A percentile compares a stretch with the other conserved stretches of the same genome.
phyloP scores from a whole-genome alignment of 805 yeast species.

The Hanseniaspora occidentalis region DNA sequence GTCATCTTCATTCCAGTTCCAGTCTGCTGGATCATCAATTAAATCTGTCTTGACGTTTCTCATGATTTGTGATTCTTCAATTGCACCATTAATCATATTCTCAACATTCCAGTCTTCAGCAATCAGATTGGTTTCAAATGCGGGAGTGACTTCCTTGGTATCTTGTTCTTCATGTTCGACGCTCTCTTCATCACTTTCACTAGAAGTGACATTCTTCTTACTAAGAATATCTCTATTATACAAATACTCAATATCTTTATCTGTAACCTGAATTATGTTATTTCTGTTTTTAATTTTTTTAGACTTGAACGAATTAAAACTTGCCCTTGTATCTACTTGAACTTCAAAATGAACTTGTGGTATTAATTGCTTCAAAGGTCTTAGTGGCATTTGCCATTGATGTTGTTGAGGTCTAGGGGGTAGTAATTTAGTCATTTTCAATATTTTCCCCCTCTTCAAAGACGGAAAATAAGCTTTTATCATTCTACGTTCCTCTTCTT shows the following conservation, averaged over 20 bases:
- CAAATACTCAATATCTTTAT: slow-evolving; percentile 14
- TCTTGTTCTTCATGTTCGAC: slow-evolving; percentile 2
- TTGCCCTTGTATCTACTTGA: slow-evolving; percentile 3
- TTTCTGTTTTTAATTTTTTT: slow-evolving; percentile 38
- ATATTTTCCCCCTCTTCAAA: slow-evolving; percentile 34
- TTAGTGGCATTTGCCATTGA: slow-evolving; percentile 32
- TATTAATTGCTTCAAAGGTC: slow-evolving; percentile 24
- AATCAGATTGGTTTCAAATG: slow-evolving; percentile 27
- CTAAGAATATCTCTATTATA: slow-evolving; percentile 1
- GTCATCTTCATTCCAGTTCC: slow-evolving; percentile 37
- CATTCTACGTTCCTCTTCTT: slow-evolving; percentile 23
- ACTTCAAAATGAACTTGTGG: slow-evolving; percentile 33
- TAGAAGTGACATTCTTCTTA: too few species aligned
- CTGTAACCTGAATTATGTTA: slow-evolving; percentile 26
- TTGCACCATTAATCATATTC: slow-evolving; percentile 36
- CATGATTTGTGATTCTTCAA: background rate
- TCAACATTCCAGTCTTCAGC: slow-evolving; percentile 74
- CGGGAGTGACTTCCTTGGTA: background rate
- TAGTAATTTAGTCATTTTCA: slow-evolving; percentile 43
- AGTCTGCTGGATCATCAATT: slow-evolving; percentile 9
- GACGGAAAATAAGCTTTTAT: slow-evolving; percentile 41
- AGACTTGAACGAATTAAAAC: slow-evolving; percentile 30
- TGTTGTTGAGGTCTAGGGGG: slow-evolving; percentile 37
- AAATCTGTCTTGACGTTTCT: slow-evolving; percentile 5
- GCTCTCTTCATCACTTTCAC: slow-evolving; percentile 7